These are phyloP conservation scores for Ramaria rubella DNA, from an alignment of 768 basidiomycete species.

Conservation along the genomic window DNA sequence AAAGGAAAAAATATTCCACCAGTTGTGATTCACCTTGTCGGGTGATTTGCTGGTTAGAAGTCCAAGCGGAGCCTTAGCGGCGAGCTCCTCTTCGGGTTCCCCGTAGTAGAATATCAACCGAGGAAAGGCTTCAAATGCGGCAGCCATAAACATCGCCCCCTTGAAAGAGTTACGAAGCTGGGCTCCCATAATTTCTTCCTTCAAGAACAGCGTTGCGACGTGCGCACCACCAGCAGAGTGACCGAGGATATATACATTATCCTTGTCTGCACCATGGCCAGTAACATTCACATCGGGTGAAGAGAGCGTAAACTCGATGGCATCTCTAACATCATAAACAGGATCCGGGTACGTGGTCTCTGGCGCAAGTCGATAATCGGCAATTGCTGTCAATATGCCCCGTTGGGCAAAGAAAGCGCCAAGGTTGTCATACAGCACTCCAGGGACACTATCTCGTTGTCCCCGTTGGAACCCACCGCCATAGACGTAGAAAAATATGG, in stretches of 20 bases:
- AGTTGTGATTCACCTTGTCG: constrained; percentile 30
- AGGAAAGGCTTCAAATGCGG: constrained; percentile 34
- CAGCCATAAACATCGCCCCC: constrained; percentile 41
- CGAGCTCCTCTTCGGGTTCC: constrained; percentile 25
- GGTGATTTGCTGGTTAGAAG: neutral
- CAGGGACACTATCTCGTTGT: constrained; percentile 37
- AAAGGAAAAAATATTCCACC: constrained; percentile 38
- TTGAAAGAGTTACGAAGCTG: constrained; percentile 32
- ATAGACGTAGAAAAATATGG: constrained; percentile 58
- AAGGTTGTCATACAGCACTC: constrained; percentile 49
- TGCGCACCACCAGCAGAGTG: constrained; percentile 60
- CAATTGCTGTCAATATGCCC: constrained; percentile 57
- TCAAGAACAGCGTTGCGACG: constrained; percentile 37
- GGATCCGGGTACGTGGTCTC: constrained; percentile 48
- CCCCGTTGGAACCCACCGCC: constrained; percentile 59
- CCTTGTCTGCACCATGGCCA: constrained; percentile 27
- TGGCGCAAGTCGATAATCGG: constrained; percentile 63
- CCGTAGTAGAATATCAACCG: constrained; percentile 19
- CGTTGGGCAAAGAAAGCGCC: constrained; percentile 55
- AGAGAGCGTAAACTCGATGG: constrained; percentile 39
- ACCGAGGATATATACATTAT: constrained; percentile 42
- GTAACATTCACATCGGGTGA: constrained; percentile 1
- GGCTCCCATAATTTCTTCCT: constrained; percentile 30
- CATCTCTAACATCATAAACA: constrained; percentile 53
- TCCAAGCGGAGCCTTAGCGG: neutral